Conservation (phyloP, 176 grass and related monocot genomes). For the Oryza glumipatula region DNA sequence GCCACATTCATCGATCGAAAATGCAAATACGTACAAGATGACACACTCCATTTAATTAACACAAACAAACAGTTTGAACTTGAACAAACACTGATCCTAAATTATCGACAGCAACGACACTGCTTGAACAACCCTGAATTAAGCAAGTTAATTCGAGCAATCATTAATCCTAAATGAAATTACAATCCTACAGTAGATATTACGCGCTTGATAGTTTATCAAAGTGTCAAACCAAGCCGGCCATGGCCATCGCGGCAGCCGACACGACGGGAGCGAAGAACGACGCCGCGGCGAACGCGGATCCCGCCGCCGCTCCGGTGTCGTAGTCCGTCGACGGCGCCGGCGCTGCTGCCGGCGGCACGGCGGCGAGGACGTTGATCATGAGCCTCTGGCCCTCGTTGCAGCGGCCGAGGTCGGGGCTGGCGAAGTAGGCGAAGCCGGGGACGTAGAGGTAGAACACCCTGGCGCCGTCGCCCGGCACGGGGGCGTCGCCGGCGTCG, state of each 20-base stretch:
- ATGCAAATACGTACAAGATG: no score
- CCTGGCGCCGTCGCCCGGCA: constrained; percentile 56
- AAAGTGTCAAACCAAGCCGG: neutral
- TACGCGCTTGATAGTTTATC: neutral
- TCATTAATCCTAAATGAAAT: no score
- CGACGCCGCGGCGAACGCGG: neutral
- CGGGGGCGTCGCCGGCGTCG: neutral
- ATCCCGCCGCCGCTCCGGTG: neutral
- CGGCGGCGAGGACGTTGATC: constrained; percentile 41
- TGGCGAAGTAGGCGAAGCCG: constrained; percentile 68
- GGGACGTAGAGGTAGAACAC: constrained; percentile 56
- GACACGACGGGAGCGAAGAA: neutral
- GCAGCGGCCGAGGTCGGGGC: constrained; percentile 62
- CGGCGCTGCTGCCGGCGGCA: neutral
- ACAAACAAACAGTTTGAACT: no score
- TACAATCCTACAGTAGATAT: no score
- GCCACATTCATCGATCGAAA: no score
- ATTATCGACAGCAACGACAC: no score
- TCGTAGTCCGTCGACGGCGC: neutral
- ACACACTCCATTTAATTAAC: no score
- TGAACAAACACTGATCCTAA: no score
- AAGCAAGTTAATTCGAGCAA: no score
- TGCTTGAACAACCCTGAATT: no score
- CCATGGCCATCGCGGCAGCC: neutral
- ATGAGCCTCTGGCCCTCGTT: constrained; percentile 63